Evolutionary conservation across 2,329 filamentous ascomycete genomes (phyloP), one percentile per base, ranked within the genome.

Genomic region (Arthrobotrys sphaeroides): DNA sequence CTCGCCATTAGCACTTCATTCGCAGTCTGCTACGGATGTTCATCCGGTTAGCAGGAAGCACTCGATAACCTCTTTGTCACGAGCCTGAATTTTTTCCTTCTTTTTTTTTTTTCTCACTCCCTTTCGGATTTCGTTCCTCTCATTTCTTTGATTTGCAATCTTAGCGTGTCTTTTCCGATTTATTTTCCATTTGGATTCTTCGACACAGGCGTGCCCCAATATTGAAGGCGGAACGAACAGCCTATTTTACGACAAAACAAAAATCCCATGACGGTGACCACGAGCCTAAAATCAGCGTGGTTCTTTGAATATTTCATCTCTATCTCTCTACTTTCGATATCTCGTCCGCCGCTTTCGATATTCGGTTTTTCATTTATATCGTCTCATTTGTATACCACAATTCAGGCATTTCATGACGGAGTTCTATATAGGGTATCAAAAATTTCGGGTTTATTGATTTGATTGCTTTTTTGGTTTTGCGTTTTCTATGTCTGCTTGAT

Each of bases 391-490:
- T 72, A 72, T 47, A 72, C 59, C 67, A 72, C 57, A 24, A 49
- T 57, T 55, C 55, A 62, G 59, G 67, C 67, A 72, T 72, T 62
- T 72, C 67, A 72, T 72, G 67, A 72, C 67, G 67, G 67, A 72
- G 67, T 72, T 72, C 59, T 72, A 49, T 64, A 72, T 43, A 64
- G 57, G 66, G 67, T 38, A 72, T 57, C 59, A 60, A 57, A 51
- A 70, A 49, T 64, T 59, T n/a, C n/a, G 57, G 45, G 55, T 22
- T 57, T 72, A n/a, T 65, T 62, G 36, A 43, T 72, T 47, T 72
- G n/a, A n/a, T n/a, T n/a, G 10, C 24, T 26, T 47, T 22, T 12
- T 36, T 20, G 26, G 26, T 60, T 55, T 24, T 55, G 51, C 51
- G 51, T 31, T n/a, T 18, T 16, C 31, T 38, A 31, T n/a, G 31